Base-by-base conservation (phyloP, 495 filamentous ascomycete species). In the Cetradonia linearis region DNA sequence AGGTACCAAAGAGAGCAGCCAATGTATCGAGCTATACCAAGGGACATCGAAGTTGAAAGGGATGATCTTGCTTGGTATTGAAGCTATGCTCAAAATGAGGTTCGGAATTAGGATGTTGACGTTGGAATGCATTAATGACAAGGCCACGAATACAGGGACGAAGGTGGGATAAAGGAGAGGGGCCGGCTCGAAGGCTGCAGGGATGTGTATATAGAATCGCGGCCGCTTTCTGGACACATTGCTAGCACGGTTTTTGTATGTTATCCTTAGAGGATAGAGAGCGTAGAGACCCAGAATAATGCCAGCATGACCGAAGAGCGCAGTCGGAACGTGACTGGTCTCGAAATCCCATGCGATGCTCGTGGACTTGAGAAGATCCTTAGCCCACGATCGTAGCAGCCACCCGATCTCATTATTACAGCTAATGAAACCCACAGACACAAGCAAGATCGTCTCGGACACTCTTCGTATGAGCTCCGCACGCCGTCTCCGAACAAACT, bases 131-230 rank as follows among this genome's bases (percentile, higher is more conserved):
- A 83, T 78, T n/a, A 95, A 76, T 18, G 90, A 86, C 6, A 93
- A 70, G 5, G 93, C 85, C 38, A 95, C 85, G 23, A 89, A 77
- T 9, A 93, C 66, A 2, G 93, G 89, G 9, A 95, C 76, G 0
- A 86, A 63, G 1, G 84, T 75, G 2, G 93, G 94, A 66, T 97
- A 98, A 23, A 98, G 75, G 10, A 97, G 73, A 7, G 93, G 89
- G 18, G 93, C 93, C 2, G 90, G 93, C 67, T 98, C 93, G 70
- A 97, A 95, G 30, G 79, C 76, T 14, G 83, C 68, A 1, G 89
- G 88, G 20, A 95, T 74, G 49, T 75, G 70, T 81, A 67, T 62
- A 50, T 61, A 68, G 28, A 61, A 58, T 7, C 56, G 60, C 30
- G 65, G 56, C 14, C 27, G 47, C 20, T 47, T 54, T 14, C 46